Evolutionary conservation across 345 rosid species (phyloP).

Genomic region (Lenwebbia sp.): DNA sequence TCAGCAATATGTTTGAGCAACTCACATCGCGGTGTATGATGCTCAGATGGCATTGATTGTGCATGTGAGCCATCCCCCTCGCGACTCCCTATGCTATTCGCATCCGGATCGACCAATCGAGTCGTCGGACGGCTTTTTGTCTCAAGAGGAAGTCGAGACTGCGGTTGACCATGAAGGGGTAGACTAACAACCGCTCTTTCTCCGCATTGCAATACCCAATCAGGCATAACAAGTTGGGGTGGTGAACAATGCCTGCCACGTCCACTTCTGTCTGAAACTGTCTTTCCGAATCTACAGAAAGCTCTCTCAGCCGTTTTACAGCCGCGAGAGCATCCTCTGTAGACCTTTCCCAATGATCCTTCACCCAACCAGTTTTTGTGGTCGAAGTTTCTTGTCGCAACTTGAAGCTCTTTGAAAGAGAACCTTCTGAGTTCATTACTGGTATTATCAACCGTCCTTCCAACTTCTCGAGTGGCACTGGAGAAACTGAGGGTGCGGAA

Average conservation of each 20-base stretch:
- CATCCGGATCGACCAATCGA: too few species aligned
- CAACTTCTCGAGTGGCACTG: not conserved
- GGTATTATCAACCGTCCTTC: not conserved
- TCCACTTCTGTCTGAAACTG: not conserved
- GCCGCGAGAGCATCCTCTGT: not conserved
- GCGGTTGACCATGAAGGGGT: too few species aligned
- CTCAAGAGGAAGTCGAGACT: too few species aligned
- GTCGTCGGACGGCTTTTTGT: too few species aligned
- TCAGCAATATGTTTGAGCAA: too few species aligned
- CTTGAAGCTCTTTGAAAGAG: not conserved
- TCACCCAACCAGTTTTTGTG: rapidly evolving
- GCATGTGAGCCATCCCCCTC: not conserved
- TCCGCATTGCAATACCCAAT: too few species aligned
- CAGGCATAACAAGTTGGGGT: too few species aligned
- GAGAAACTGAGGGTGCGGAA: not conserved
- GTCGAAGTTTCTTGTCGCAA: not conserved
- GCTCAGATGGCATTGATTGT: too few species aligned
- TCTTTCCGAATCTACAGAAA: not conserved
- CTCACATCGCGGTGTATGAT: too few species aligned
- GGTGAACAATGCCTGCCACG: too few species aligned
- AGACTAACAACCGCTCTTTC: too few species aligned
- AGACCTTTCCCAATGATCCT: not conserved
- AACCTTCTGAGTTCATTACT: not conserved
- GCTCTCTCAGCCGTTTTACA: not conserved
- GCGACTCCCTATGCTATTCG: too few species aligned